phyloP scores from a whole-genome alignment of 23 red algal species.

The Gracilaria caudata region DNA sequence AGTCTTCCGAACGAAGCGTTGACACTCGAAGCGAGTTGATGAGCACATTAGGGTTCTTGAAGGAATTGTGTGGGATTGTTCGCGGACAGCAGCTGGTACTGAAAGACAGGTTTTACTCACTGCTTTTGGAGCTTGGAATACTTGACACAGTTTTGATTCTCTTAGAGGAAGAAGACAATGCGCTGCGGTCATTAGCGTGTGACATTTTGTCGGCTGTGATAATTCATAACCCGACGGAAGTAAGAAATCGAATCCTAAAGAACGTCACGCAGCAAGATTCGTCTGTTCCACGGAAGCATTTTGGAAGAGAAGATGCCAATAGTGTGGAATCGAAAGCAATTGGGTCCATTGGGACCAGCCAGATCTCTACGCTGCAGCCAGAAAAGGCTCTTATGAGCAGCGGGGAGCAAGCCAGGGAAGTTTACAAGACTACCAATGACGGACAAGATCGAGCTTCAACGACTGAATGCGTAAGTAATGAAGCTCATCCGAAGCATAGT shows the following conservation, averaged over 20 bases:
- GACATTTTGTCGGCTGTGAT: slow-evolving; percentile 37
- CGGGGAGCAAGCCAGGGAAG: background rate
- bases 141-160: slow-evolving; percentile 31
- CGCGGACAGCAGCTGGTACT: slow-evolving; percentile 29
- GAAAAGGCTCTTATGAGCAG: background rate
- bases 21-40: slow-evolving; percentile 30
- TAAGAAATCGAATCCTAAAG: slow-evolving; percentile 29
- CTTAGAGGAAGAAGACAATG: slow-evolving; percentile 15
- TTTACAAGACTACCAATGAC: no score
- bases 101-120: slow-evolving; percentile 21
- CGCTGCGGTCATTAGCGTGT: slow-evolving; percentile 15
- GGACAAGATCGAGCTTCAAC: background rate
- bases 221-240: slow-evolving; percentile 34
- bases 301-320: background rate
- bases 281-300: background rate
- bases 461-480: background rate
- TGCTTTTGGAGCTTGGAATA: slow-evolving; percentile 53
- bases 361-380: background rate
- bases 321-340: background rate
- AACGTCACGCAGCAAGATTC: slow-evolving; percentile 24
- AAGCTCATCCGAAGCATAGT: background rate
- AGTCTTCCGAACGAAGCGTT: slow-evolving; percentile 14
- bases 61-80: slow-evolving; percentile 40
- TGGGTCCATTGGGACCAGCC: background rate
- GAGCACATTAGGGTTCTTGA: slow-evolving; percentile 47